Base-by-base conservation (phyloP, 352 stramenopile genomes). In the Phytopythium cucurbitacearum region DNA sequence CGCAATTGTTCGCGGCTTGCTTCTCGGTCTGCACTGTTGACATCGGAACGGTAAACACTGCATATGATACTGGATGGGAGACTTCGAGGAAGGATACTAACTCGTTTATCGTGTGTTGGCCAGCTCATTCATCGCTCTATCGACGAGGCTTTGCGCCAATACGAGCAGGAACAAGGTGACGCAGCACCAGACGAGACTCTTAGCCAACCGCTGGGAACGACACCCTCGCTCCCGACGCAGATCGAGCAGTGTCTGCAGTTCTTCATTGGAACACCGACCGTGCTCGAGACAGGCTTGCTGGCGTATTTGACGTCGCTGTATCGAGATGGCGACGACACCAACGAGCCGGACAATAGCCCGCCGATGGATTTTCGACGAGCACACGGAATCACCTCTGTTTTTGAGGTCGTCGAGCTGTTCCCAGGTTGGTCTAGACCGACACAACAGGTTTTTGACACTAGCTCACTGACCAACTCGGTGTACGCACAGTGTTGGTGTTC, bases 11-110 rank as follows among this genome's bases (percentile, higher is more conserved):
- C 36, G 67, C 67, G 1, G 35, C 65, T 15, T 78, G 63, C 40
- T 89, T 87, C 50, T 85, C 78, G 4, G 28, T 87, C 12, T 89
- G 78, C n/a, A 87, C 78, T 13, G 60, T 75, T 37, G 60, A 76
- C 0, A 38, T 58, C 4, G 38, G 15, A 16, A 53, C 16, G 60
- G 79, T 80, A 56, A 56, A 39, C 16, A 4, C 38, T 5, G 32
- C 3, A 5, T 5, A 38, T 40, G 12, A 3, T 9, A 11, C 4
- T 51, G 3, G n/a, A 21, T 11, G 12, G 28, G 15, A 45, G 1
- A 7, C 9, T 49, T 37, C 35, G 13, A 39, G 6, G 40, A 37
- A 46, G 15, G 41, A 47, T 11, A 16, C 48, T 48, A 12, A 48
- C 21, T 15, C 37, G n/a, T 40, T 39, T 12, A 12, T 40, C 7